Evolutionary conservation across 2,329 filamentous ascomycete genomes (phyloP).

Genomic region (Stachybotrys echinatus): DNA sequence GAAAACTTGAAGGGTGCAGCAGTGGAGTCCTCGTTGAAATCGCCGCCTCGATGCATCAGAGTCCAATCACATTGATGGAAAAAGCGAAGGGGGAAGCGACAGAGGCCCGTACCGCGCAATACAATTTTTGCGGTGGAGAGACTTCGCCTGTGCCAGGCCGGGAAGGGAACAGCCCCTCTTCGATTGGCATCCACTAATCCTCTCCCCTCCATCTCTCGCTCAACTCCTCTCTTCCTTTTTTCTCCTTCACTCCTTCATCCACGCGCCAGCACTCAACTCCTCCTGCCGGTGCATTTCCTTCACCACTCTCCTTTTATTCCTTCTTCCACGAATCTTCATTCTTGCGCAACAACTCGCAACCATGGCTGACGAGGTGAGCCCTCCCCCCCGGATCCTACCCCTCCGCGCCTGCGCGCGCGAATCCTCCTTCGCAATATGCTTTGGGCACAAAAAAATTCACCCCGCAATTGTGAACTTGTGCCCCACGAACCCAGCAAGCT

Average conservation of each 20-base stretch:
- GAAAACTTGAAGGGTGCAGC: background rate
- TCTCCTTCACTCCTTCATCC: conserved; percentile 20
- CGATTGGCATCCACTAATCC: conserved; percentile 12
- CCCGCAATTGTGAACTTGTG: conserved; percentile 38
- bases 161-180: conserved; percentile 13
- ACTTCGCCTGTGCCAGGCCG: background rate
- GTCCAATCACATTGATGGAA: background rate
- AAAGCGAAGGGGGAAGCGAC: background rate
- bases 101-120: background rate
- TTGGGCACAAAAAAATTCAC: conserved; percentile 32
- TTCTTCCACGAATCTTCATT: conserved; percentile 19
- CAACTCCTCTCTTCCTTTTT: conserved; percentile 19
- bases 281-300: conserved; percentile 14
- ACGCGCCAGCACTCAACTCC: conserved; percentile 17
- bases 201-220: conserved; percentile 13
- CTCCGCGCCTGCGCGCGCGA: background rate
- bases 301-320: conserved; percentile 11
- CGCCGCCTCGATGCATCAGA: background rate
- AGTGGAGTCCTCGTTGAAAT: background rate
- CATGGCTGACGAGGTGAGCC: conserved; percentile 56
- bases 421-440: conserved; percentile 16
- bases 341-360: conserved; percentile 38
- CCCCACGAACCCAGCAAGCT: conserved; percentile 23
- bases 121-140: background rate
- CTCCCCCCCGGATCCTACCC: conserved; percentile 8